Evolutionary conservation across 148 eudicot species (phyloP).

Genomic region (Limonium bicolor): DNA sequence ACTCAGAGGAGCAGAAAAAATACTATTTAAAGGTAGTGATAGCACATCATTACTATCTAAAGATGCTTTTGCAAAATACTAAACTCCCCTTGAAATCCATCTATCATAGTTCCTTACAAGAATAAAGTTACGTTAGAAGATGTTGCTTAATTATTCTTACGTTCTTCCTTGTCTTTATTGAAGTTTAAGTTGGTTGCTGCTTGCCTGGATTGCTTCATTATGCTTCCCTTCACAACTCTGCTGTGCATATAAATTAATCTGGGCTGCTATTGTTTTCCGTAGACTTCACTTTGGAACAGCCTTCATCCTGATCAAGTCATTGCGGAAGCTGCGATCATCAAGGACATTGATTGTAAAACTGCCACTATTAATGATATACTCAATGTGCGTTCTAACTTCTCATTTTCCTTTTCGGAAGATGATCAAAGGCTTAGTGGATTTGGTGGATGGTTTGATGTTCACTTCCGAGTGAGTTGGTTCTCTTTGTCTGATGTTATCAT

Average conservation of each 20-base stretch:
- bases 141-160: too few relatives aligned
- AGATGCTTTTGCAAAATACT: too few relatives aligned
- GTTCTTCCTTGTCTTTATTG: too few relatives aligned
- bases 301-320: conserved; percentile 87
- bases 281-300: conserved; percentile 92
- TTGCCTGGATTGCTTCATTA: too few relatives aligned
- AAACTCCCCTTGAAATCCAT: too few relatives aligned
- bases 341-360: conserved; percentile 82
- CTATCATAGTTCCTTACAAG: too few relatives aligned
- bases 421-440: conserved; percentile 60
- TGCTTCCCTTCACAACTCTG: too few relatives aligned
- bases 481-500: not conserved
- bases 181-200: too few relatives aligned
- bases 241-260: too few relatives aligned
- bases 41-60: too few relatives aligned
- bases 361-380: conserved; percentile 63
- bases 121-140: too few relatives aligned
- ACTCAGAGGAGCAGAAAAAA: conserved; percentile 60
- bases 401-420: conserved; percentile 38
- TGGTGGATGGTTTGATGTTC: conserved; percentile 99
- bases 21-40: conserved; percentile 82
- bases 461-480: conserved; percentile 84
- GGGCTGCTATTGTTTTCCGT: conserved; percentile 2
- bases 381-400: conserved; percentile 30
- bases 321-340: conserved; percentile 48